Conservation (phyloP, 2,329 filamentous ascomycete genomes). For the Alternaria sp. region DNA sequence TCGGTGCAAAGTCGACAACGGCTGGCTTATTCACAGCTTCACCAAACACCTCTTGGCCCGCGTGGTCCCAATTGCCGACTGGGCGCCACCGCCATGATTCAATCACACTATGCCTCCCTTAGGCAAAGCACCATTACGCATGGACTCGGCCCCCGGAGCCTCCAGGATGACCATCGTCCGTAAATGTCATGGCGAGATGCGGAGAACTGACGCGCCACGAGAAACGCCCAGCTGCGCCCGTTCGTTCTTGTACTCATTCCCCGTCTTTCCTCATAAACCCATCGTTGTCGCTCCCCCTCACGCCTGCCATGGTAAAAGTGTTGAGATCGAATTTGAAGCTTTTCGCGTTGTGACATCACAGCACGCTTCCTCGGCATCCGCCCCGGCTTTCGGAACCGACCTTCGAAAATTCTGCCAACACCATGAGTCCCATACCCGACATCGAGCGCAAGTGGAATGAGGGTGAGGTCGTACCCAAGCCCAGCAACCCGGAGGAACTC, state of each 20-base stretch:
- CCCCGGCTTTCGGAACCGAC: constrained; percentile 9
- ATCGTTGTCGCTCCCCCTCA: constrained; percentile 1
- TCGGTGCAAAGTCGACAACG: constrained; percentile 6
- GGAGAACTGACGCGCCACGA: constrained; percentile 27
- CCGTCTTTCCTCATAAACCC: constrained; percentile 5
- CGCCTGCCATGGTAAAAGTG: constrained; percentile 29
- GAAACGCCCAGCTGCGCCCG: constrained; percentile 8
- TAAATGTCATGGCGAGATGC: constrained; percentile 38
- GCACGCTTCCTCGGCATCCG: constrained; percentile 24
- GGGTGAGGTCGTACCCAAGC: constrained; percentile 35
- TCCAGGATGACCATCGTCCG: constrained; percentile 16
- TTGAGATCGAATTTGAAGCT: constrained; percentile 17
- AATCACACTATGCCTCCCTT: constrained; percentile 19
- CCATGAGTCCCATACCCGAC: constrained; percentile 26
- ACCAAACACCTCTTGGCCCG: neutral
- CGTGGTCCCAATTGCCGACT: constrained; percentile 12
- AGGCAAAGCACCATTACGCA: constrained; percentile 22
- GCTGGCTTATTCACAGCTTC: constrained; percentile 9
- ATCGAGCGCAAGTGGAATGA: constrained; percentile 12
- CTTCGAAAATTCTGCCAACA: constrained; percentile 23
- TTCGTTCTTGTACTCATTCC: constrained; percentile 9
- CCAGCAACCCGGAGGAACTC: constrained; percentile 40
- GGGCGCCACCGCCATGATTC: constrained; percentile 19
- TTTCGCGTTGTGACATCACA: constrained; percentile 31
- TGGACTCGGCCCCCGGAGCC: constrained; percentile 19